phyloP scores from a whole-genome alignment of 495 filamentous ascomycete species.

The Penicillium chermesinum region DNA sequence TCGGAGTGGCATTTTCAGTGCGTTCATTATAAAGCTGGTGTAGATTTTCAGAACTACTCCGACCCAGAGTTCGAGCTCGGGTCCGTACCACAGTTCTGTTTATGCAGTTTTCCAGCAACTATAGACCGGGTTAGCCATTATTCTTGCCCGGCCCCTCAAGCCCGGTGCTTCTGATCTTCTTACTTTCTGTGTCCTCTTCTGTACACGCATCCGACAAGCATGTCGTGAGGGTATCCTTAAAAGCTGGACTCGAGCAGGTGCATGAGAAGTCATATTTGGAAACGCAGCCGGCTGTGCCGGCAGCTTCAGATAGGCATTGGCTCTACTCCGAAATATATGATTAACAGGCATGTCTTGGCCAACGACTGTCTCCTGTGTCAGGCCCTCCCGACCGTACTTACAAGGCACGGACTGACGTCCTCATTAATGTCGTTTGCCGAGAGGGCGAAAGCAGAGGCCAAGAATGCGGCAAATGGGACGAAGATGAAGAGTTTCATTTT shows the following conservation, averaged over 20 bases:
- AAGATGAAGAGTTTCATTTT: slow-evolving; percentile 28
- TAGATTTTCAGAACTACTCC: too few species aligned
- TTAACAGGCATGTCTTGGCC: neutral
- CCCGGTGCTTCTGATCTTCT: too few species aligned
- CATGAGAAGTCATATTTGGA: slow-evolving; percentile 13
- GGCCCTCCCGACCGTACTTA: neutral
- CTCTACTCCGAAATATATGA: slow-evolving; percentile 2
- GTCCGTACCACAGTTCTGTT: slow-evolving; percentile 14
- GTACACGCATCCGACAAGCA: slow-evolving; percentile 18
- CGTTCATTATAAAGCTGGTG: too few species aligned
- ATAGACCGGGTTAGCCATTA: neutral
- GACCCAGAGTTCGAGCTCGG: too few species aligned
- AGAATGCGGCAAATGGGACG: slow-evolving; percentile 21
- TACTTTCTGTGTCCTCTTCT: slow-evolving; percentile 12
- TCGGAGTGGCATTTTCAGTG: too few species aligned
- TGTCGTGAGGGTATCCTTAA: slow-evolving; percentile 12
- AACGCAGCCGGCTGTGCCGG: slow-evolving; percentile 15
- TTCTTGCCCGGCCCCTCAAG: too few species aligned
- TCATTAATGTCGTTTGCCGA: slow-evolving; percentile 11
- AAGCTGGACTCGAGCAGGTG: slow-evolving; percentile 17
- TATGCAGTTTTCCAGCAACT: slow-evolving; percentile 15
- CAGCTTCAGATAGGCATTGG: slow-evolving; percentile 14
- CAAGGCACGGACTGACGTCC: slow-evolving; percentile 15
- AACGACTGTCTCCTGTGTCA: neutral
- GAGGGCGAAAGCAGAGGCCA: slow-evolving; percentile 11